These are phyloP conservation scores for Tulasnella sp. DNA, from an alignment of 768 basidiomycete species.

Conservation along the genomic window DNA sequence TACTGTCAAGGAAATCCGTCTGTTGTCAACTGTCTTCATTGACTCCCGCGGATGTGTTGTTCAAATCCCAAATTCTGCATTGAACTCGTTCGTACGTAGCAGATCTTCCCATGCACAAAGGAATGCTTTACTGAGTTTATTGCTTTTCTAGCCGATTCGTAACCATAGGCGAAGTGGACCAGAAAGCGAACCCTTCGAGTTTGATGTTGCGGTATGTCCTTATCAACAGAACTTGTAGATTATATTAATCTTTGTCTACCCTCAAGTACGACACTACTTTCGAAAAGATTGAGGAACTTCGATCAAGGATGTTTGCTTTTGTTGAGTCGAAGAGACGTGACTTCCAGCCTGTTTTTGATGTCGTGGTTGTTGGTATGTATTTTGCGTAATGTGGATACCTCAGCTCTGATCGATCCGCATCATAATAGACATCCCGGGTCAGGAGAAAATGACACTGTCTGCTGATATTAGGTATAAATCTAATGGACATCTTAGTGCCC, in stretches of 20 bases:
- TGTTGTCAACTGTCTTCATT: constrained; percentile 64
- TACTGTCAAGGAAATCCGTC: constrained; percentile 77
- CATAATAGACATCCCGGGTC: constrained; percentile 58
- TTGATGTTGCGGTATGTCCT: too few relatives aligned
- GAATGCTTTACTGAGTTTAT: not conserved
- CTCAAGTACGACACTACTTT: constrained; percentile 61
- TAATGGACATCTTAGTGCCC: constrained; percentile 66
- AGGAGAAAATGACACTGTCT: constrained; percentile 59
- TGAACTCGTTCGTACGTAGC: constrained; percentile 40
- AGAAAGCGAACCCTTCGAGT: constrained; percentile 72
- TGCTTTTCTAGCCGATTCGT: constrained; percentile 42
- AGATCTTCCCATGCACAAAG: not conserved
- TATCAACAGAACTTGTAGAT: too few relatives aligned
- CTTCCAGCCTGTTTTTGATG: constrained; percentile 62
- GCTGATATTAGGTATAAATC: constrained; percentile 78
- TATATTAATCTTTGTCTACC: too few relatives aligned
- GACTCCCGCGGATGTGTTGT: constrained; percentile 44
- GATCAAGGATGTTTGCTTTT: constrained; percentile 69
- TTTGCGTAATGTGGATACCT: not conserved
- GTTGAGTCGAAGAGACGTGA: constrained; percentile 58
- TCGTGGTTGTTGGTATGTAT: constrained; percentile 44
- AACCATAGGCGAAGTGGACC: constrained; percentile 59
- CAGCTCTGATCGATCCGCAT: not conserved
- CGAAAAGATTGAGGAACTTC: constrained; percentile 64
- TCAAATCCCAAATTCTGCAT: constrained; percentile 56